Percentiles rank a stretch among this genome's conserved stretches.
These are phyloP conservation scores for Cadophora gregata DNA, from an alignment of 2,329 filamentous ascomycete genomes.

Conservation along the genomic window DNA sequence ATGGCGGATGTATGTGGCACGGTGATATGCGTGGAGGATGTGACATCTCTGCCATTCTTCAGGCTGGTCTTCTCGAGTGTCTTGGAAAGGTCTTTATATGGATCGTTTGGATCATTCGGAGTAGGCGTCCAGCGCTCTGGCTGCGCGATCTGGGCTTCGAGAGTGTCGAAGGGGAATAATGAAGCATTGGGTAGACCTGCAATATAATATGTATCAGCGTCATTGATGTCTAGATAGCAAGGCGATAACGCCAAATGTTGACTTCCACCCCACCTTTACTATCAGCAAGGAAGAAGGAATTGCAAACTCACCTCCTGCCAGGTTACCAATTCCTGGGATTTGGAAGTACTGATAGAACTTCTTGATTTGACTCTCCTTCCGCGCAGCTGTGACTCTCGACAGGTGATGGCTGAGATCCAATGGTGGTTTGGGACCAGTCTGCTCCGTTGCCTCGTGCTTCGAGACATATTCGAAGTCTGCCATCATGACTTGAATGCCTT, in stretches of 20 bases:
- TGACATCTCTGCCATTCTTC: conserved; percentile 37
- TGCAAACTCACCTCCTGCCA: conserved; percentile 62
- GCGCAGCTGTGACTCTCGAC: conserved; percentile 70
- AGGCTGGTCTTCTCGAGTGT: conserved; percentile 45
- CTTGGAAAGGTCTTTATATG: conserved; percentile 45
- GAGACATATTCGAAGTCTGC: conserved; percentile 40
- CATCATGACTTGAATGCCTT: conserved; percentile 30
- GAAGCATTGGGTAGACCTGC: conserved; percentile 75
- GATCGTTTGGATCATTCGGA: conserved; percentile 60
- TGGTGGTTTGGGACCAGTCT: conserved; percentile 51
- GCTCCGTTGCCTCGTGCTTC: conserved; percentile 21
- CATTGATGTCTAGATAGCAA: conserved; percentile 3
- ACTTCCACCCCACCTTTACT: conserved; percentile 18
- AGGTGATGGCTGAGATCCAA: conserved; percentile 81
- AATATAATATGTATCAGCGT: conserved; percentile 25
- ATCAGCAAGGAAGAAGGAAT: conserved; percentile 5
- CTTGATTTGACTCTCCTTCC: conserved; percentile 74
- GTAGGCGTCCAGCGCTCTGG: conserved; percentile 77
- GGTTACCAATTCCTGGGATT: conserved; percentile 66
- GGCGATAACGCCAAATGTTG: not conserved
- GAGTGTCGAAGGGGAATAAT: conserved; percentile 90
- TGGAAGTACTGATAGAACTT: conserved; percentile 84
- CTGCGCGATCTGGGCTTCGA: conserved; percentile 80
- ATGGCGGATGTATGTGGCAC: conserved; percentile 72
- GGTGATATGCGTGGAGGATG: conserved; percentile 58